Evolutionary conservation across 1,139 yeast genomes (phyloP), one percentile per base, ranked within the genome.

Genomic region (Sugiyamaella pinicola): DNA sequence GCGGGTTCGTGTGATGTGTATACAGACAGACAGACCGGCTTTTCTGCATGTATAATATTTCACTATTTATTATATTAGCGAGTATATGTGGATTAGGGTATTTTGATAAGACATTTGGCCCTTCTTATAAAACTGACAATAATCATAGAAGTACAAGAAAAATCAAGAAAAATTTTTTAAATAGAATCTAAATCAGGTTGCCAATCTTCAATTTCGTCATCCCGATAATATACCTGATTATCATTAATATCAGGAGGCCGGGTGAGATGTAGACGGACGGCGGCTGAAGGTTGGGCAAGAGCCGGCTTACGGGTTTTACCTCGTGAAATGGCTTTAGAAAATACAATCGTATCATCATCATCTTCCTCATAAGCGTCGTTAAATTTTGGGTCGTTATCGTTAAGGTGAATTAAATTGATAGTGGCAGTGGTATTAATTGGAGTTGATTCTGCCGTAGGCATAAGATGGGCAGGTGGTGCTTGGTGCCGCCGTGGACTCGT

Each of bases 201-300:
- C 57, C 60, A 54, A 46, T 54, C 56, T 29, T 55, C 59, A n/a
- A 57, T 35, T 15, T 57, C 60, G 4, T 52, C 56, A 34, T 57
- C 60, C 5, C 42, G 52, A 40, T 47, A 57, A 17, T 39, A 55
- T 26, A 19, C 31, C 21, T 24, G 39, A 15, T 35, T 24, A 29
- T 28, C 33, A 6, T 5, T n/a, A 4, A 26, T 5, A n/a, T 13
- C 17, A 12, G 46, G 37, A 15, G 12, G 19, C 4, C 31, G 28
- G 37, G 24, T 17, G 26, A 26, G 44, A 26, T 17, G 44, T 15
- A 19, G 15, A 21, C 10, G 29, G 24, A 31, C 18, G n/a, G 19
- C 18, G 13, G 37, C 19, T 12, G 47, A 7, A 6, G 13, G 17
- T 8, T 21, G 10, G 12, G 39, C 13, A 5, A 43, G 38, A n/a